phyloP scores from a whole-genome alignment of 139 green algal species.

The Marvania coccoides region DNA sequence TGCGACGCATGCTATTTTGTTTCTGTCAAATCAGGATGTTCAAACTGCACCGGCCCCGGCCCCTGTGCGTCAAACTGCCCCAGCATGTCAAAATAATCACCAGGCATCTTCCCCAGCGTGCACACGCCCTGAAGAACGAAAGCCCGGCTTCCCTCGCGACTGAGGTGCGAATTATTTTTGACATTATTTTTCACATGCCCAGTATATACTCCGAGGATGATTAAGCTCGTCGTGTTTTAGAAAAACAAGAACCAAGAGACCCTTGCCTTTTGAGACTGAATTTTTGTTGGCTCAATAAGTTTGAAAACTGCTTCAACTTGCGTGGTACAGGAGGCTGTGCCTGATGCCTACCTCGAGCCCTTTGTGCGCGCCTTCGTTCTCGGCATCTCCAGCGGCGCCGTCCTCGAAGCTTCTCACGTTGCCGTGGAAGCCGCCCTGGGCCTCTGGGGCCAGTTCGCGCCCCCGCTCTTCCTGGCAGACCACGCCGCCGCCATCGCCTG shows the following conservation, averaged over 20 bases:
- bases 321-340: background rate
- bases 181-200: background rate
- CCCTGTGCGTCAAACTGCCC: too few relatives aligned
- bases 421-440: background rate
- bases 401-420: background rate
- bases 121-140: too few relatives aligned
- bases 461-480: constrained; percentile 3
- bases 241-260: background rate
- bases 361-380: constrained; percentile 9
- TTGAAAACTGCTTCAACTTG: background rate
- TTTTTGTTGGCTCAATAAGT: background rate
- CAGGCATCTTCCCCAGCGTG: too few relatives aligned
- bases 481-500: background rate
- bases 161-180: too few relatives aligned
- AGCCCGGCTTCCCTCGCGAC: too few relatives aligned
- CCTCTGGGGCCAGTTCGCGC: background rate
- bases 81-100: too few relatives aligned
- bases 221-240: background rate
- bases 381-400: background rate
- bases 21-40: too few relatives aligned
- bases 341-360: constrained; percentile 1
- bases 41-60: too few relatives aligned
- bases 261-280: background rate
- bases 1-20: too few relatives aligned
- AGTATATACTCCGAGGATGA: background rate